These are phyloP conservation scores for Cladorrhinum samala DNA, from an alignment of 495 filamentous ascomycete species.

Conservation along the genomic window DNA sequence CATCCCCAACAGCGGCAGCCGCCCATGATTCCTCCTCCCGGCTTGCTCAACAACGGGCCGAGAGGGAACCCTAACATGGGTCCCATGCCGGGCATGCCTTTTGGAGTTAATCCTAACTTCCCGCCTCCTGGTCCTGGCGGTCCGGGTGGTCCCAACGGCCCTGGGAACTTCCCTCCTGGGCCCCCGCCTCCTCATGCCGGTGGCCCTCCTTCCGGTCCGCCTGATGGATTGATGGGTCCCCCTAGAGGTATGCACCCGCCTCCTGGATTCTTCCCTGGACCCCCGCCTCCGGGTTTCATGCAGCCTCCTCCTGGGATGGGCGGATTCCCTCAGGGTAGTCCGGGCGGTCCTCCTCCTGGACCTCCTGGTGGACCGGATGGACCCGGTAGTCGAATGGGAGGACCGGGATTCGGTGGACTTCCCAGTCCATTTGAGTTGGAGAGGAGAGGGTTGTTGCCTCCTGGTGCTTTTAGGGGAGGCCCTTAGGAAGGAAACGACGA, in stretches of 20 bases:
- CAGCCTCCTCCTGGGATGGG: conserved; percentile 41
- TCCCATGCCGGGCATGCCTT: conserved; percentile 39
- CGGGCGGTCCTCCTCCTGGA: conserved; percentile 26
- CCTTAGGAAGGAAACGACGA: no score
- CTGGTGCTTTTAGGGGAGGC: background rate
- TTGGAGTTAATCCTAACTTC: conserved; percentile 44
- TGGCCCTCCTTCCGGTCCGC: conserved; percentile 30
- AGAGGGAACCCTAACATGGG: conserved; percentile 25
- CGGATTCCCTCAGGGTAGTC: conserved; percentile 40
- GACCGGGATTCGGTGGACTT: conserved; percentile 6
- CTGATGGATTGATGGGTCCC: conserved; percentile 38
- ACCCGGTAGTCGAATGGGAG: conserved; percentile 2
- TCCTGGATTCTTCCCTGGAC: conserved; percentile 44
- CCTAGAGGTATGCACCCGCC: conserved; percentile 38
- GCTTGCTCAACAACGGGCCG: conserved; percentile 38
- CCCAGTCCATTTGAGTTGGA: conserved; percentile 12
- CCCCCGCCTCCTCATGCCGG: conserved; percentile 22
- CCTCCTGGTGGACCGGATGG: conserved; percentile 13
- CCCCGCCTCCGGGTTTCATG: conserved; percentile 39
- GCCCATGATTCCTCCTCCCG: conserved; percentile 47
- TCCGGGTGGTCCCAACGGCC: conserved; percentile 9
- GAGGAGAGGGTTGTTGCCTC: conserved; percentile 16
- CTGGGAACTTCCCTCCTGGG: conserved; percentile 9
- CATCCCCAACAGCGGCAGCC: conserved; percentile 34
- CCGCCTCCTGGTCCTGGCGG: no score